Conservation (phyloP, 2,329 filamentous ascomycete genomes). For the Aspergillaceae sp. region DNA sequence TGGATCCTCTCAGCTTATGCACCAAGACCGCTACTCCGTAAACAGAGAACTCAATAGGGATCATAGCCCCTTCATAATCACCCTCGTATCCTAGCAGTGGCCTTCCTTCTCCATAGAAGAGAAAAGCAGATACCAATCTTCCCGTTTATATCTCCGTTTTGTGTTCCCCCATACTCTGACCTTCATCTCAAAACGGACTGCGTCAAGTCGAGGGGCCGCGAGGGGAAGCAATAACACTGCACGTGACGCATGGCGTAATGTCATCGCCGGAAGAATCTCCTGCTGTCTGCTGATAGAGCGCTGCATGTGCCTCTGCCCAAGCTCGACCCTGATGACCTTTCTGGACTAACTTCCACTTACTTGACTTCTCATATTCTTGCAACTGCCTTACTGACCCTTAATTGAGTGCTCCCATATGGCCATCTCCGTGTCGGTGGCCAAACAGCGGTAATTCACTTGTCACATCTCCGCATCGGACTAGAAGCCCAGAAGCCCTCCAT, state of each 20-base stretch:
- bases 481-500: conserved; percentile 5
- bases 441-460: conserved; percentile 20
- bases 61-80: too few relatives aligned
- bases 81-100: too few relatives aligned
- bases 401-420: conserved; percentile 16
- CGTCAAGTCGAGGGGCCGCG: too few relatives aligned
- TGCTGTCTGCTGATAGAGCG: conserved; percentile 1
- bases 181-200: too few relatives aligned
- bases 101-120: too few relatives aligned
- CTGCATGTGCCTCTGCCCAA: neutral
- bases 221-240: neutral
- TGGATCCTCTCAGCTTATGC: neutral
- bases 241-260: conserved; percentile 5
- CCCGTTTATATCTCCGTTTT: too few relatives aligned
- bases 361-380: neutral
- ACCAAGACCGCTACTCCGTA: neutral
- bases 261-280: neutral
- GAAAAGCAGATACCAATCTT: too few relatives aligned
- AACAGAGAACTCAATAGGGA: too few relatives aligned
- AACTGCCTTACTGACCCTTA: neutral
- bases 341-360: neutral
- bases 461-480: conserved; percentile 17
- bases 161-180: too few relatives aligned
- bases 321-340: neutral
- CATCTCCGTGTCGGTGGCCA: conserved; percentile 9